Percentiles rank a stretch among this genome's conserved stretches.
These are phyloP conservation scores for Colletotrichum sp. DNA, from an alignment of 2,329 filamentous ascomycete genomes.

Conservation along the genomic window DNA sequence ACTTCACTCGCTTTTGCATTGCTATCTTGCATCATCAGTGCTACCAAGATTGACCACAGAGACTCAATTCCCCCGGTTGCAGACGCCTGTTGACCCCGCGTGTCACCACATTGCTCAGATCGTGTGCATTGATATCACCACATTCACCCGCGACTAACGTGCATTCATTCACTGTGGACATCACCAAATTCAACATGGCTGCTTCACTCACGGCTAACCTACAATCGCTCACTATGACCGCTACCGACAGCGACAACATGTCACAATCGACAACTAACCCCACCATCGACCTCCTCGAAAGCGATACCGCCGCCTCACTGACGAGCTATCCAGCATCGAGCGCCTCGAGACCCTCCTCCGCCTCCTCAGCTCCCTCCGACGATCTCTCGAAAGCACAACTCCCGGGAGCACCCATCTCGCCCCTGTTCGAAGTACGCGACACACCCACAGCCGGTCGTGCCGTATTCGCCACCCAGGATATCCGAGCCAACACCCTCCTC, in stretches of 20 bases:
- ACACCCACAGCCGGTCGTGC: slow-evolving; percentile 13
- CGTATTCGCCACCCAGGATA: slow-evolving; percentile 1
- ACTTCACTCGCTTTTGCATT: background rate
- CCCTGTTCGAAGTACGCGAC: slow-evolving; percentile 9
- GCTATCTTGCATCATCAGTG: background rate
- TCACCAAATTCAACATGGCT: background rate
- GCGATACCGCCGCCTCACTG: background rate
- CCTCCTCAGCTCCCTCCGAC: background rate
- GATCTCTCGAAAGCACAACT: background rate
- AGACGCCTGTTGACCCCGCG: background rate
- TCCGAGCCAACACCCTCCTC: background rate
- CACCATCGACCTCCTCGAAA: background rate
- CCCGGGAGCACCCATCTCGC: background rate
- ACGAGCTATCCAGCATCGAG: slow-evolving; percentile 24
- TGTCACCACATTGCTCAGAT: background rate
- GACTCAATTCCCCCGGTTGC: background rate
- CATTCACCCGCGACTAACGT: background rate
- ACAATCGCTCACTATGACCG: background rate
- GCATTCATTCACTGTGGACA: background rate
- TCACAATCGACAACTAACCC: background rate
- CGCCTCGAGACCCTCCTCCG: slow-evolving; percentile 25
- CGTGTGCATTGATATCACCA: background rate
- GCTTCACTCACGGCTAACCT: background rate
- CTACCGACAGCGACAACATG: background rate
- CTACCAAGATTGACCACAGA: background rate